Evolutionary conservation across 495 filamentous ascomycete species (phyloP), one percentile per base, ranked within the genome.

Genomic region (Immersiella caudata): DNA sequence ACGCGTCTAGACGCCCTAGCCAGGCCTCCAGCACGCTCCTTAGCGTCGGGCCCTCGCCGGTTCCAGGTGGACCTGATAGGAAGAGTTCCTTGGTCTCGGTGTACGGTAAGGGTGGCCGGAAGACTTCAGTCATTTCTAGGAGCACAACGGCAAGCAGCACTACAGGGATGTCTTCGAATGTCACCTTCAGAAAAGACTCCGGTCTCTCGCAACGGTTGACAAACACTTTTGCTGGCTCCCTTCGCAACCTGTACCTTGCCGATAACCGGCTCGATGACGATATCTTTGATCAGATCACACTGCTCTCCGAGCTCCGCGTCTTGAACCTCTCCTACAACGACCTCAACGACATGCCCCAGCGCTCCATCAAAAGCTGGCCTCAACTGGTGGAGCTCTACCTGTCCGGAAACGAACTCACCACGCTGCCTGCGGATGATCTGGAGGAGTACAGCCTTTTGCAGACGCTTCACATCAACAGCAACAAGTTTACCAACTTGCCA

Each of bases 291-390:
- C 91, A 97, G 73, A 82, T 98, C 33, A 89, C 87, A 0, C 83
- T 93, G 25, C 86, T 99, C 14, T 84, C 89, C 0, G 96, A 97
- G 74, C 78, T 99, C 59, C 88, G 95, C 16, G 83, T 96, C 51
- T 82, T 99, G 57, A 99, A 99, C 69, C 81, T 99, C 21, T 97
- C 94, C 0, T 97, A 97, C 76, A 99, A 99, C 71, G 89, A 92
- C 61, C 80, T 99, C 51, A 94, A 89, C 68, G 95, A 99, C 70
- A 88, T 99, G 76, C 95, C 95, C 0, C 88, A 92, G 51, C 88
- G 94, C 26, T 90, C 94, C 4, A 87, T 99, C 64, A 90, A 89
- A 70, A 86, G 91, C 70, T 97, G 94, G 94, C 87, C 89, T 35
- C 86, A 92, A 63, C 86, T 99, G 11, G 88, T 91, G 6, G 96